Base-by-base conservation (phyloP, 2,329 filamentous ascomycete genomes). In the Calonectria montana region DNA sequence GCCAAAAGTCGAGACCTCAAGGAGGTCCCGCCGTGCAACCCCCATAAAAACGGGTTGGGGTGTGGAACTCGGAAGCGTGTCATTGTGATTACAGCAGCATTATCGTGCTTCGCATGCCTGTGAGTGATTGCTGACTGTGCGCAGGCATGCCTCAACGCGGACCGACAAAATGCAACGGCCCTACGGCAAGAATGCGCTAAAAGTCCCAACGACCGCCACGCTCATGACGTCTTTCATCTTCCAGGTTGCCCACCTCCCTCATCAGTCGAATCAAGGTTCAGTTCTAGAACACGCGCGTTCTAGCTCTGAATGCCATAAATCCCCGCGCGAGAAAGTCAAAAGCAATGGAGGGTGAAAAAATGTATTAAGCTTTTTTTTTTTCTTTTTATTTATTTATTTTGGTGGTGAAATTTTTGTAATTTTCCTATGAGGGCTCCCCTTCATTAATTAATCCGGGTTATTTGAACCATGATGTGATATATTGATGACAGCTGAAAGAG, bases 201-300 rank as follows among this genome's bases (percentile, higher is more conserved):
- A 59, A 68, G 39, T 63, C 61, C 55, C 68, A 65, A 45, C 63
- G 31, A 59, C 69, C 69, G 29, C 50, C 64, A 59, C 65, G 70
- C 69, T 35, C 59, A 78, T 78, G 76, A 78, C 76, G 76, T 78
- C 74, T 75, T 78, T 53, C 59, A 65, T 67, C 66, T 57, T 47
- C 59, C 57, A 62, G 50, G 59, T 61, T 63, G 59, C 45, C 39
- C 53, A 29, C 48, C 48, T n/a, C 29, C 29, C 21, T 35, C 31
- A 53, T 23, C 18, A 35, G 25, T 21, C 37, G n/a, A 37, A 66
- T 35, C 47, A 39, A 45, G 16, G 53, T 59, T 59, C 66, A 65
- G 57, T 65, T 47, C 71, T 62, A 45, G 39, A 23, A 55, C 31
- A 43, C 64, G 48, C 62, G 29, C 43, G 25, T 27, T 43, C 37